phyloP scores from a whole-genome alignment of 2,329 filamentous ascomycete genomes.

The Fusarium mundagurra region DNA sequence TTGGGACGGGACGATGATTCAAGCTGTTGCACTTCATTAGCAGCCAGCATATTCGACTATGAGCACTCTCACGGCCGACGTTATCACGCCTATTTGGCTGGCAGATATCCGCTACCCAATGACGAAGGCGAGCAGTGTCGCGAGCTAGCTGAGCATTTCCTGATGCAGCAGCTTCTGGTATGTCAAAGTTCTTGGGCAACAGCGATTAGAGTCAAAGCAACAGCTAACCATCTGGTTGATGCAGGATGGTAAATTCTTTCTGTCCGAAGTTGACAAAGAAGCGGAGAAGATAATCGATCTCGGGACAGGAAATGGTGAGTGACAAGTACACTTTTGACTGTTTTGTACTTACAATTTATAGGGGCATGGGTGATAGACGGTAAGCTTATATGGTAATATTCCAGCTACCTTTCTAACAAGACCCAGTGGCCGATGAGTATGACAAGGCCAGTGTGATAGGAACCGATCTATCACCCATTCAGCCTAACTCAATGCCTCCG shows the following conservation, averaged over 20 bases:
- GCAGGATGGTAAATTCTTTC: constrained; percentile 52
- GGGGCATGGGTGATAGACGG: constrained; percentile 65
- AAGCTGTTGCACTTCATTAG: constrained; percentile 46
- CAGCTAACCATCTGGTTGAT: neutral
- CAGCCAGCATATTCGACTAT: constrained; percentile 47
- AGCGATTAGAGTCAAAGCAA: neutral
- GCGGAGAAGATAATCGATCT: constrained; percentile 58
- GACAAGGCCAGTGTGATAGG: constrained; percentile 54
- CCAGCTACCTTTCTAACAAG: constrained; percentile 4
- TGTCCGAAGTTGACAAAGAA: constrained; percentile 51
- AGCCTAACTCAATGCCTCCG: constrained; percentile 61
- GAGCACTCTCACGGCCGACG: constrained; percentile 48
- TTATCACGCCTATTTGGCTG: constrained; percentile 57
- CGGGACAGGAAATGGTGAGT: constrained; percentile 60
- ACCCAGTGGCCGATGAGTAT: constrained; percentile 53
- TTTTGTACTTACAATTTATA: constrained; percentile 21
- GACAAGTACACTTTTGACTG: neutral
- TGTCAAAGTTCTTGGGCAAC: constrained; percentile 3
- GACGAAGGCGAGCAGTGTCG: constrained; percentile 57
- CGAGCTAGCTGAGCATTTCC: constrained; percentile 57
- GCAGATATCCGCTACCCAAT: constrained; percentile 59
- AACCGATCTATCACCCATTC: constrained; percentile 57
- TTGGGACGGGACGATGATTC: constrained; percentile 41
- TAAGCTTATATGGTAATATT: constrained; percentile 24
- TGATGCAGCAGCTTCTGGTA: constrained; percentile 57